A percentile compares a stretch with the other conserved stretches of the same genome.
phyloP scores from a whole-genome alignment of 768 basidiomycete genomes.

The Tephrocybe sp. region DNA sequence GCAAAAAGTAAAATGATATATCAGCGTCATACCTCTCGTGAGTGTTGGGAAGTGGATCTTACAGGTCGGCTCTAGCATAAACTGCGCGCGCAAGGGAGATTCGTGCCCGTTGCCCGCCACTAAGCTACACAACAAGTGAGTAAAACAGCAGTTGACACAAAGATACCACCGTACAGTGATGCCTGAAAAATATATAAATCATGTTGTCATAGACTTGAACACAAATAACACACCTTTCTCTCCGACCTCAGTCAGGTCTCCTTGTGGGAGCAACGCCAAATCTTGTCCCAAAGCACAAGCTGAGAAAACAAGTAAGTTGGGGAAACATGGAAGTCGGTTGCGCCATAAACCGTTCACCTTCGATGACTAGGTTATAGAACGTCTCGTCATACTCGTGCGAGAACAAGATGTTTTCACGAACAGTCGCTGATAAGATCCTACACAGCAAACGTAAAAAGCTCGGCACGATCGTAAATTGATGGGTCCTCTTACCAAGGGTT shows the following conservation, averaged over 20 bases:
- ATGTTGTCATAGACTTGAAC: background rate
- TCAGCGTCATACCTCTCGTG: background rate
- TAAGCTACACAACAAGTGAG: slow-evolving; percentile 41
- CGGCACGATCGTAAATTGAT: background rate
- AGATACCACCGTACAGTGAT: slow-evolving; percentile 48
- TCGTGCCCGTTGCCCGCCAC: slow-evolving; percentile 83
- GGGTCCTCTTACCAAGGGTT: slow-evolving; percentile 64
- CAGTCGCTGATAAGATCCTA: slow-evolving; percentile 82
- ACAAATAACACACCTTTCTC: slow-evolving; percentile 61
- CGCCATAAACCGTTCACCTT: slow-evolving; percentile 43
- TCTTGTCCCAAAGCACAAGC: slow-evolving; percentile 88
- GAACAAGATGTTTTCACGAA: slow-evolving; percentile 91
- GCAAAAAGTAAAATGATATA: background rate
- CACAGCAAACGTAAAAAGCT: background rate
- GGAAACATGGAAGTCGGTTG: background rate
- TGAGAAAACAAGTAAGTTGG: slow-evolving; percentile 17
- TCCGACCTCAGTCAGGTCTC: slow-evolving; percentile 83
- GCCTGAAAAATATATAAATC: slow-evolving; percentile 26
- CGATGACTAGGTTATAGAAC: slow-evolving; percentile 80
- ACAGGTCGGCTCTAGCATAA: slow-evolving; percentile 90
- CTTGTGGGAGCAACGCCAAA: slow-evolving; percentile 72
- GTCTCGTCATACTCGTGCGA: slow-evolving; percentile 83
- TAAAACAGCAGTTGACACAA: background rate
- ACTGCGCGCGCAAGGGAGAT: slow-evolving; percentile 85
- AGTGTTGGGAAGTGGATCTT: slow-evolving; percentile 24